A percentile compares a stretch with the other conserved stretches of the same genome.
Evolutionary conservation across 1,139 yeast species (phyloP).

Genomic region (Kodamaea sp.): DNA sequence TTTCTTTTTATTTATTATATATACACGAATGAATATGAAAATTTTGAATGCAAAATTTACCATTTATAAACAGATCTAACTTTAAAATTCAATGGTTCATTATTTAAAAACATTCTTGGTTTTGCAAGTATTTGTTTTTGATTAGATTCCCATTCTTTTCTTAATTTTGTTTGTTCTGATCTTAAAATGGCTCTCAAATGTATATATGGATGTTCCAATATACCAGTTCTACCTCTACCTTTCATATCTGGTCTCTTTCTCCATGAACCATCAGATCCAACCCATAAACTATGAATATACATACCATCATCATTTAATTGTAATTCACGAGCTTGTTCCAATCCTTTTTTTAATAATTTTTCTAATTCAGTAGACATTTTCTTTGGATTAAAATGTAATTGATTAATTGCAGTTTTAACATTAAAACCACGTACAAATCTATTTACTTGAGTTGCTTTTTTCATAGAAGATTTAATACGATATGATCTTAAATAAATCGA

Average conservation of each 20-base stretch:
- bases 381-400: slow-evolving; percentile 84
- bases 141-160: slow-evolving; percentile 58
- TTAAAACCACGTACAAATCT: slow-evolving; percentile 70
- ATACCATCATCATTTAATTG: slow-evolving; percentile 59
- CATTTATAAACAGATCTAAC: slow-evolving; percentile 44
- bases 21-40: too few relatives aligned
- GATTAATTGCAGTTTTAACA: slow-evolving; percentile 80
- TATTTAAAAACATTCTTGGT: slow-evolving; percentile 46
- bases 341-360: slow-evolving; percentile 67
- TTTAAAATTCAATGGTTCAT: slow-evolving; percentile 44
- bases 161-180: slow-evolving; percentile 55
- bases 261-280: slow-evolving; percentile 83
- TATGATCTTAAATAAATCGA: slow-evolving; percentile 72
- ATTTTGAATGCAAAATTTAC: slow-evolving; percentile 17
- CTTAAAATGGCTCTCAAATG: slow-evolving; percentile 79
- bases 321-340: slow-evolving; percentile 61
- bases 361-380: slow-evolving; percentile 78
- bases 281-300: slow-evolving; percentile 83
- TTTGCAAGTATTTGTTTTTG: slow-evolving; percentile 39
- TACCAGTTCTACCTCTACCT: slow-evolving; percentile 89
- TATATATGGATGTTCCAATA: slow-evolving; percentile 69
- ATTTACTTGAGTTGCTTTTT: slow-evolving; percentile 80
- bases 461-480: slow-evolving; percentile 80
- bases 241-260: slow-evolving; percentile 72
- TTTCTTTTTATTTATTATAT: too few relatives aligned